Evolutionary conservation across 2,329 filamentous ascomycete species (phyloP), one percentile per base, ranked within the genome.

Genomic region (Gliomastix tumulicola): DNA sequence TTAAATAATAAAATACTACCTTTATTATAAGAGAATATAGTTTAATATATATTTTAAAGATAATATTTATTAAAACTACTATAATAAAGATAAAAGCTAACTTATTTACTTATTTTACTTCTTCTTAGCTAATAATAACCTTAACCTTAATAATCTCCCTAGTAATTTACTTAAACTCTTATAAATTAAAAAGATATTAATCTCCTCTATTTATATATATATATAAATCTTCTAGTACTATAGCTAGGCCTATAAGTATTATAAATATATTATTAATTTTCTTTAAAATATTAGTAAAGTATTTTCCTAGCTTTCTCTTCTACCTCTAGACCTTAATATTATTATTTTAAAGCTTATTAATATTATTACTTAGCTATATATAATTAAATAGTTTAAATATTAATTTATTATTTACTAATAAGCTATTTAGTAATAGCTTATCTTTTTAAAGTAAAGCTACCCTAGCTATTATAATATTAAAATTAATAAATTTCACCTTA

Each of bases 241-340:
- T 25, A 25, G 22, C n/a, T 25, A 25, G 22, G n/a, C n/a, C 22
- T 25, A 25, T 25, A 25, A 25, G 22, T 25, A 25, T 25, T 9
- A 25, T 25, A 25, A 25, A 25, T 25, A 9, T 25, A 25, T 25
- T n/a, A 9, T 25, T 25, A 25, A 9, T 25, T 9, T 25, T 9
- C 22, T 25, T 25, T 9, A 25, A 25, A 23, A 35, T 27, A 35
- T n/a, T n/a, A n/a, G n/a, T n/a, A n/a, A n/a, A n/a, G n/a, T n/a
- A n/a, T n/a, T n/a, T n/a, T n/a, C n/a, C 6, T 35, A 6, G 22
- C n/a, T 23, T 13, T 23, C n/a, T 11, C 25, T 23, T 22, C 15
- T 15, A 8, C 13, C 16, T 15, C 16, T 23, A 19, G 12, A 12
- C 18, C 7, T 30, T n/a, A 17, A 18, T 34, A 34, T 7, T 35